phyloP scores from a whole-genome alignment of 1,284 basidiomycete species.

The Tilletia walkeri region DNA sequence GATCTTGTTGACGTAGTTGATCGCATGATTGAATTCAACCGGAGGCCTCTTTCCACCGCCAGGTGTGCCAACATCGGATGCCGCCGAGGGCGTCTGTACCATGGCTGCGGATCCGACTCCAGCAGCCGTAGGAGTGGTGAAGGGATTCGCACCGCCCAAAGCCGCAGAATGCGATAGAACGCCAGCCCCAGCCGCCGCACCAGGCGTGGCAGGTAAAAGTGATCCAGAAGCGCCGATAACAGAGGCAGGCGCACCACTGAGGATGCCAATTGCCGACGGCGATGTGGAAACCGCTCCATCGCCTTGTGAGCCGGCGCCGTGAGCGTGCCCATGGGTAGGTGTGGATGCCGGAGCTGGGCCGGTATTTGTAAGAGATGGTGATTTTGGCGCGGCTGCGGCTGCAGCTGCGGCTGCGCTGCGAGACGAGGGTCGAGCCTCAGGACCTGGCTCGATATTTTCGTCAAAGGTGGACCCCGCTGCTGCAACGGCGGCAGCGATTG shows the following conservation, averaged over 20 bases:
- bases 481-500: neutral
- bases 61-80: neutral
- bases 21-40: constrained; percentile 92
- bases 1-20: constrained; percentile 98
- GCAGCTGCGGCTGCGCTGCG: neutral
- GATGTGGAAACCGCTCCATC: neutral
- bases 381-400: neutral
- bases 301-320: neutral
- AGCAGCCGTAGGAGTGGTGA: neutral
- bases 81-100: constrained; percentile 11
- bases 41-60: constrained; percentile 55
- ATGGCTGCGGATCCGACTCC: constrained; percentile 5
- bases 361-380: neutral
- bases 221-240: constrained; percentile 13
- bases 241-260: constrained; percentile 15
- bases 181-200: constrained; percentile 30
- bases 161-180: constrained; percentile 23
- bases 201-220: constrained; percentile 27
- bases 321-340: neutral
- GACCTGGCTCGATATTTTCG: neutral
- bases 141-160: neutral
- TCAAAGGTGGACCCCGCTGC: neutral
- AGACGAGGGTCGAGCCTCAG: neutral
- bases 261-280: constrained; percentile 24
- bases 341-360: neutral